These are phyloP conservation scores for Stentor roeselii DNA, from an alignment of 73 alveolate genomes.

Conservation along the genomic window DNA sequence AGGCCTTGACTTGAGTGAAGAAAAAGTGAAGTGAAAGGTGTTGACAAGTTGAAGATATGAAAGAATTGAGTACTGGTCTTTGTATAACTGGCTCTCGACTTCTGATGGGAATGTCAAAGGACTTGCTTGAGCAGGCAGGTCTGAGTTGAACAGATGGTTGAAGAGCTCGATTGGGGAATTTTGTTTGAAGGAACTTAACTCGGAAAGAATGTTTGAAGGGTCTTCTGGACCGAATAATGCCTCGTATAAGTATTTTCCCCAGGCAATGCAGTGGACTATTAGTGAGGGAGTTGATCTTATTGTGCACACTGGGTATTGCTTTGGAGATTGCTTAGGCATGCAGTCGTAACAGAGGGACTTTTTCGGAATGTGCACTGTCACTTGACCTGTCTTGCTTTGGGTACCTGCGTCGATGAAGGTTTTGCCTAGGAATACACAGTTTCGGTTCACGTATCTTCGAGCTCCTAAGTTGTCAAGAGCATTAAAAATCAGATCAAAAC, in stretches of 20 bases:
- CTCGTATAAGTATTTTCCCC: slow-evolving; percentile 92
- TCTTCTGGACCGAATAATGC: slow-evolving; percentile 71
- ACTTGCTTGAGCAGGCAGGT: background rate
- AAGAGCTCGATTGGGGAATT: background rate
- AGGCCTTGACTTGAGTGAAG: background rate
- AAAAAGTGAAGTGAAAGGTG: too few relatives aligned
- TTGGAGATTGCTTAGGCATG: slow-evolving; percentile 63
- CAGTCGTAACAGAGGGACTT: slow-evolving; percentile 95
- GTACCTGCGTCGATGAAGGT: slow-evolving; percentile 96
- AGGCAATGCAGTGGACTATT: slow-evolving; percentile 93
- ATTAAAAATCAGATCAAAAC: slow-evolving; percentile 51
- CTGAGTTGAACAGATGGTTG: background rate
- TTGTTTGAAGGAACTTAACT: slow-evolving; percentile 25
- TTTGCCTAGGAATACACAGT: slow-evolving; percentile 75
- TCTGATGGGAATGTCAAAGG: background rate
- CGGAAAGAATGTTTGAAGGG: slow-evolving; percentile 49
- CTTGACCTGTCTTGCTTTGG: slow-evolving; percentile 82
- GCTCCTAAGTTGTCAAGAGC: slow-evolving; percentile 97
- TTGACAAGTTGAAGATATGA: too few relatives aligned
- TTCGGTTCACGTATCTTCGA: slow-evolving; percentile 80
- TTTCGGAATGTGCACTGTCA: slow-evolving; percentile 64
- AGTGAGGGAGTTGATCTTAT: slow-evolving; percentile 92
- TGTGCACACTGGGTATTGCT: slow-evolving; percentile 94
- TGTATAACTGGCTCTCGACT: background rate
- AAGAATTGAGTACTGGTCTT: too few relatives aligned